Conservation (phyloP, 2,329 filamentous ascomycete species). For the Didymella lethalis region DNA sequence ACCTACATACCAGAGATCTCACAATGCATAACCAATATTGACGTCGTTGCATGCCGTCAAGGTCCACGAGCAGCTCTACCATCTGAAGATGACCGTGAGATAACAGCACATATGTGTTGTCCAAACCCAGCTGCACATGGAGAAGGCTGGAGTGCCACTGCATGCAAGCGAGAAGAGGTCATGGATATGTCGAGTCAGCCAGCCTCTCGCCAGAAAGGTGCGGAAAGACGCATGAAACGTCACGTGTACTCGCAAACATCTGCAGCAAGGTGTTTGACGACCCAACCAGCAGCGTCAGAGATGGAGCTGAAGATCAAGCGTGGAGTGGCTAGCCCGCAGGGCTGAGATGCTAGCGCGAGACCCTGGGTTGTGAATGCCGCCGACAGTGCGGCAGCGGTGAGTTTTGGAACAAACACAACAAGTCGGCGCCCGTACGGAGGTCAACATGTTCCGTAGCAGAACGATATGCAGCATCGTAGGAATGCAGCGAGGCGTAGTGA, state of each 20-base stretch:
- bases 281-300: constrained; percentile 20
- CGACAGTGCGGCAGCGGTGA: constrained; percentile 15
- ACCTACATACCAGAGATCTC: background rate
- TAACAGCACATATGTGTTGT: background rate
- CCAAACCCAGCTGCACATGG: background rate
- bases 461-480: constrained; percentile 1
- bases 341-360: constrained; percentile 17
- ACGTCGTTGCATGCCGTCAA: background rate
- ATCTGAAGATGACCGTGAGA: background rate
- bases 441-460: background rate
- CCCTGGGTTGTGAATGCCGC: constrained; percentile 15
- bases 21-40: background rate
- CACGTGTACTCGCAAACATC: constrained; percentile 3
- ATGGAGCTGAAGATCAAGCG: constrained; percentile 14
- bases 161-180: background rate
- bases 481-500: constrained; percentile 3
- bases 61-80: background rate
- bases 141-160: background rate
- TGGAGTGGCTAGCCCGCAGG: constrained; percentile 6
- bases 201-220: constrained; percentile 1
- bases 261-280: constrained; percentile 12
- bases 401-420: constrained; percentile 10
- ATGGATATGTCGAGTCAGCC: constrained; percentile 3
- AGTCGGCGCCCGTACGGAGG: constrained; percentile 13
- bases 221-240: constrained; percentile 5